Conservation (phyloP, 2,329 filamentous ascomycete genomes). For the Fusarium tanahbumbuense region DNA sequence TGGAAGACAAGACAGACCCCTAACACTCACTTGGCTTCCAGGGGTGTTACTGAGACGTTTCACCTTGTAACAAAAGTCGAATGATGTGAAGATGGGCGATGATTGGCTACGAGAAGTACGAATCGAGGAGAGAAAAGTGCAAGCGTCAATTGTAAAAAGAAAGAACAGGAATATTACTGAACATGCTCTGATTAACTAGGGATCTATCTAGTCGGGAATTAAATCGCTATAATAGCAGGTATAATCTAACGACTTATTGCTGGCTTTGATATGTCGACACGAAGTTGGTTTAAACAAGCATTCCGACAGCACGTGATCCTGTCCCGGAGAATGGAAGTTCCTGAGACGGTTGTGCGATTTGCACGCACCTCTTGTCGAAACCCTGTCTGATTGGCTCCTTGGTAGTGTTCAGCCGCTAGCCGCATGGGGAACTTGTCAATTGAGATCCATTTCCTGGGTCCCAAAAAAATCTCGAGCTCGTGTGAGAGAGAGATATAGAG, state of each 20-base stretch:
- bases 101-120: slow-evolving; percentile 33
- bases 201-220: background rate
- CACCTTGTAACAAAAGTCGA: slow-evolving; percentile 55
- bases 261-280: background rate
- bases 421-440: slow-evolving; percentile 40
- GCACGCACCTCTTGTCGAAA: background rate
- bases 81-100: slow-evolving; percentile 32
- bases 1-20: slow-evolving; percentile 25
- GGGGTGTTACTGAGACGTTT: slow-evolving; percentile 54
- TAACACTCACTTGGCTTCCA: slow-evolving; percentile 32
- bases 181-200: background rate
- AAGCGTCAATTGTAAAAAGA: background rate
- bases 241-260: background rate
- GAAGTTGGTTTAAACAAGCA: slow-evolving; percentile 25
- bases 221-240: background rate
- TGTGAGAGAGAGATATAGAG: slow-evolving; percentile 42
- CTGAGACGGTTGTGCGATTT: background rate
- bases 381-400: slow-evolving; percentile 33
- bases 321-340: slow-evolving; percentile 17
- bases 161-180: background rate
- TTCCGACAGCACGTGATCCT: slow-evolving; percentile 22
- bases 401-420: slow-evolving; percentile 16
- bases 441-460: slow-evolving; percentile 42
- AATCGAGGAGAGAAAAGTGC: background rate
- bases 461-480: slow-evolving; percentile 51